Evolutionary conservation across 306 rosid species (phyloP), one percentile per base, ranked within the genome.

Genomic region (Glycine tomentella): DNA sequence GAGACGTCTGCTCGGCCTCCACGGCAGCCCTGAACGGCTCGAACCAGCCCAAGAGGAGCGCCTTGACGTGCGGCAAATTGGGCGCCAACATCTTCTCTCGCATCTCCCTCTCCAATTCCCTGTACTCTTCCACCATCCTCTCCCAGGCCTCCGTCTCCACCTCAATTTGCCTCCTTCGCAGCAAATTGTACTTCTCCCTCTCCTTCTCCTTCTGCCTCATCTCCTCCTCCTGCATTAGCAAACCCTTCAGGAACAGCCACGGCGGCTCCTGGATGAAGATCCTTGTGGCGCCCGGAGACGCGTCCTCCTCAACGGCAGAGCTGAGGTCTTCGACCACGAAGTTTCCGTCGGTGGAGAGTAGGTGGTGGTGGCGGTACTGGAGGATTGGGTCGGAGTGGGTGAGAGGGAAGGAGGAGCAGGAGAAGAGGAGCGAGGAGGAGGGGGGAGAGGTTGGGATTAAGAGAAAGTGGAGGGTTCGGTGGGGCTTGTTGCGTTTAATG

Each of bases 101-200:
- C 98, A 93, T 91, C 51, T 86, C 97, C 55, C 85, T 84, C 63
- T 90, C 94, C 15, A 93, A 51, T 17, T 91, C 94, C 84, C 75
- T 82, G 15, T 93, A 93, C 84, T 93, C 98, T 80, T 93, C 93
- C 73, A 84, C 97, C 92, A 81, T 90, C 68, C 75, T 89, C 92
- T 91, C 94, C 94, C 98, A 93, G 7, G 98, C 97, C 84, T 90
- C 98, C 0, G 98, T 93, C 91, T 93, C 97, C 25, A 88, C 92
- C 85, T 84, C 87, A 80, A 93, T 83, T 87, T 93, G 98, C 79
- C 93, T 61, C 86, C 98, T 83, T 84, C 98, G 78, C 68, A 91
- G 81, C 71, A 76, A 9, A 83, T 93, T 89, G 17, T 89, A 90
- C 76, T 76, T 89, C 48, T 86, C 82, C 25, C 84, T 80, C 56